Base-by-base conservation (phyloP, 352 stramenopile species). In the Pythium pyrilobum region DNA sequence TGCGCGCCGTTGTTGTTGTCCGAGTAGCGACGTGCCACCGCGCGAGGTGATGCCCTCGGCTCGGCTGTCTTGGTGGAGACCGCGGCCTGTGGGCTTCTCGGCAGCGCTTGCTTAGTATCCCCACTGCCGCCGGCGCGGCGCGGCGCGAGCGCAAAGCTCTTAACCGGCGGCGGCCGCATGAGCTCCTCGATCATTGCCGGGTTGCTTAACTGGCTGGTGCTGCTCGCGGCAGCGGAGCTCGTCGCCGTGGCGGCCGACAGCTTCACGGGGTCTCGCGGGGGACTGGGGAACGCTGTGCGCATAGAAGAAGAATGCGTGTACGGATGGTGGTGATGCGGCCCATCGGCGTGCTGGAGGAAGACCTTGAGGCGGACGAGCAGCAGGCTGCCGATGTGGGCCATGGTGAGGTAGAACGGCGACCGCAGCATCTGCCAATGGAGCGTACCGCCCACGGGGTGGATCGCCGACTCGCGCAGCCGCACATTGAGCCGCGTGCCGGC, bases 401-500 rank as follows among this genome's bases (percentile, higher is more conserved):
- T 71, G 2, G 66, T 54, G 32, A 90, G 52, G 40, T 72, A 87
- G 58, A 86, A 87, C 11, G 82, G 77, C 40, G 77, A 80, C 0
- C 71, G 66, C 13, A 91, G 60, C 55, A 89, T 65, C 38, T 63
- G 66, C 82, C 77, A 92, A 62, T 92, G 79, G 31, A 92, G 46
- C 7, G 82, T 91, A 8, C 82, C 80, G 13, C 80, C 80, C 1
- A 87, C 71, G 2, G 80, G 82, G 41, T 90, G 82, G 54, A 92
- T 90, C 28, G 81, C 81, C 0, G 79, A 90, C 12, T 80, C 72
- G 0, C 76, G 72, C 3, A 92, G 57, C 13, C 81, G 68, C 15
- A 79, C 81, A 47, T 92, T 92, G 29, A 92, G 60, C 12, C 81
- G 77, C 40, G 72, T 72, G 27, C 82, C 80, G 18, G 88, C 77